Percentiles rank a stretch among this genome's conserved stretches.
These are phyloP conservation scores for Scalesia atractyloides DNA, from an alignment of 129 eudicot genomes.

Conservation along the genomic window DNA sequence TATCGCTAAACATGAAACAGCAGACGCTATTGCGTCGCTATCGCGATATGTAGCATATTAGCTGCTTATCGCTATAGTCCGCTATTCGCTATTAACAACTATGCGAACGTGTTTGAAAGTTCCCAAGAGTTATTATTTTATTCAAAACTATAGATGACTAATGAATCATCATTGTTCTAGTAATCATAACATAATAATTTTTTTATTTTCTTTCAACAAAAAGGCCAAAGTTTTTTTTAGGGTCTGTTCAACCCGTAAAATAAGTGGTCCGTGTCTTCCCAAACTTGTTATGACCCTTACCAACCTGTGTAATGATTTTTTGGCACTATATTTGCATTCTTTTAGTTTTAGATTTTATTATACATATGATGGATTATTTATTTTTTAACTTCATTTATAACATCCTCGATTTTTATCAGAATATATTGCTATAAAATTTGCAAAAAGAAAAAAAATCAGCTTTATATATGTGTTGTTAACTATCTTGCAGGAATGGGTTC, in stretches of 20 bases:
- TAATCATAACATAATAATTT: conserved; percentile 3
- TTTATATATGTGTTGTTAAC: not conserved
- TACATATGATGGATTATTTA: not conserved
- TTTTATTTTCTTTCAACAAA: not conserved
- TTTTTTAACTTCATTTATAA: not conserved
- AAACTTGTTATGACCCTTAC: conserved; percentile 4
- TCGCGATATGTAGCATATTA: no score
- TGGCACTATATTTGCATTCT: not conserved
- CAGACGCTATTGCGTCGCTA: no score
- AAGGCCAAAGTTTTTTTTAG: not conserved
- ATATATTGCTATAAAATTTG: not conserved
- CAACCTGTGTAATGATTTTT: not conserved
- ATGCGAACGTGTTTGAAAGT: not conserved
- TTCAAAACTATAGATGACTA: not conserved
- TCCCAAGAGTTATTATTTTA: not conserved
- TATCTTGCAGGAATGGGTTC: conserved; percentile 58
- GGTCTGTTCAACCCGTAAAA: not conserved
- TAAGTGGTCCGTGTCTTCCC: not conserved
- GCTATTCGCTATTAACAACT: no score
- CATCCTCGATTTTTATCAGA: not conserved
- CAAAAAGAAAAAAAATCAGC: not conserved
- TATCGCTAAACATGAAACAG: no score
- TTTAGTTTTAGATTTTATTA: conserved; percentile 8
- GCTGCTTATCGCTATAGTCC: no score
- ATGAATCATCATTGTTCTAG: not conserved